These are phyloP conservation scores for Heliamphora pulchella DNA, from an alignment of 179 eudicot genomes.

Conservation along the genomic window DNA sequence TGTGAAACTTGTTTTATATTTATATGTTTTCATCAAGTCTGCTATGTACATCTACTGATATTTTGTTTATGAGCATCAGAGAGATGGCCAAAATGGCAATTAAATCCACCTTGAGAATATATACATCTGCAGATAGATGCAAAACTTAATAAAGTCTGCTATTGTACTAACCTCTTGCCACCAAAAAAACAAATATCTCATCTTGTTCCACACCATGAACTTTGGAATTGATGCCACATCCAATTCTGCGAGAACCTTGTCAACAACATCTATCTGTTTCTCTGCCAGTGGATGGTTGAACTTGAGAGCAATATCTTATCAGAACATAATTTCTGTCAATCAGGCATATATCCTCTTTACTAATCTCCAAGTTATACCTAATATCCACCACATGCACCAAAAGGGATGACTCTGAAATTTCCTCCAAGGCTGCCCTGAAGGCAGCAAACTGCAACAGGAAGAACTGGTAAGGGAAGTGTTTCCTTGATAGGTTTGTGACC, in stretches of 20 bases:
- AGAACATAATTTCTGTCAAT: constrained; percentile 8
- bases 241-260: constrained; percentile 75
- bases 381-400: constrained; percentile 94
- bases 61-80: too few species aligned
- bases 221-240: constrained; percentile 71
- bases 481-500: constrained; percentile 18
- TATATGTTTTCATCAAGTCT: too few species aligned
- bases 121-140: too few species aligned
- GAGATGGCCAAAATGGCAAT: too few species aligned
- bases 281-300: constrained; percentile 92
- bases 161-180: too few species aligned
- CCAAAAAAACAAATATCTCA: constrained; percentile 12
- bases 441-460: constrained; percentile 79
- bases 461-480: neutral
- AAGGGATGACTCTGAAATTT: constrained; percentile 88
- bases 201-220: constrained; percentile 93
- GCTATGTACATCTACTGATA: too few species aligned
- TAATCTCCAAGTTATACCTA: constrained; percentile 42
- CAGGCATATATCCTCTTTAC: neutral
- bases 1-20: too few species aligned
- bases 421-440: constrained; percentile 96
- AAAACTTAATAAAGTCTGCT: too few species aligned
- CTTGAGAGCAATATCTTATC: constrained; percentile 16
- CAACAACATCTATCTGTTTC: constrained; percentile 86
- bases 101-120: too few species aligned